These are phyloP conservation scores for Fusarium bulbicola DNA, from an alignment of 2,329 filamentous ascomycete species.

Conservation along the genomic window DNA sequence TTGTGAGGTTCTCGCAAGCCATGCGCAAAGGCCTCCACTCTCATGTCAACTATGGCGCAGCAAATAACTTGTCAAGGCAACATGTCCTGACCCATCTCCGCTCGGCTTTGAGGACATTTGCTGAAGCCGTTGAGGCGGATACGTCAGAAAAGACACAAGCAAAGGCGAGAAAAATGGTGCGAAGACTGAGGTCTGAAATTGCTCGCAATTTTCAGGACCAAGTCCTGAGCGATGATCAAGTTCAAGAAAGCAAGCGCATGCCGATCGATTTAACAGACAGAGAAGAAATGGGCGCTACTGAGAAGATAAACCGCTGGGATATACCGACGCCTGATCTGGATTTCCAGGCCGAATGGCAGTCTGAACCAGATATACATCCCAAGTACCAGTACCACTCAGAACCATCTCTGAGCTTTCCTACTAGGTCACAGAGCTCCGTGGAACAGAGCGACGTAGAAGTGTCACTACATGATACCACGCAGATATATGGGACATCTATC, in stretches of 20 bases:
- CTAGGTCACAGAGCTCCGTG: neutral
- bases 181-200: neutral
- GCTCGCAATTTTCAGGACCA: neutral
- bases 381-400: neutral
- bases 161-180: neutral
- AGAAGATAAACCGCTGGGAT: neutral
- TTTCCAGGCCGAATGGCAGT: fast-evolving
- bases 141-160: neutral
- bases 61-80: neutral
- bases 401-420: neutral
- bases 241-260: neutral
- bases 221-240: neutral
- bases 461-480: neutral
- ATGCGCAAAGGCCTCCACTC: neutral
- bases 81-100: neutral
- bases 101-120: neutral
- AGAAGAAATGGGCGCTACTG: neutral
- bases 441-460: neutral
- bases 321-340: neutral
- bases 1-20: neutral
- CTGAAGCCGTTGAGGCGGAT: neutral
- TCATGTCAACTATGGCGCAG: neutral
- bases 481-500: neutral
- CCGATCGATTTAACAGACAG: neutral
- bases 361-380: neutral